Conservation (phyloP, 2,329 filamentous ascomycete genomes). For the Ploettnerulaceae sp. region DNA sequence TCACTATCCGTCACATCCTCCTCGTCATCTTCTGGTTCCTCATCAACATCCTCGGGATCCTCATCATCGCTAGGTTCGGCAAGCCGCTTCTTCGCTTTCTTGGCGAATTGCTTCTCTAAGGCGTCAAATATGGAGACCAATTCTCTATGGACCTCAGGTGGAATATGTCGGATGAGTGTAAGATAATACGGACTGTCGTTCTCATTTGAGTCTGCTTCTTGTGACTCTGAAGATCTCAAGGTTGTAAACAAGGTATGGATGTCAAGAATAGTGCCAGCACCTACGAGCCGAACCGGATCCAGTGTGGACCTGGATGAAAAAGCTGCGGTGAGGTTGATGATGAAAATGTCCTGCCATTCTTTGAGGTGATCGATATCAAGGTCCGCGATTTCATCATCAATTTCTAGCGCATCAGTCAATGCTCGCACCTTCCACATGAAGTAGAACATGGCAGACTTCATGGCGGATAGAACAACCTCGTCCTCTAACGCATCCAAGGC, state of each 20-base stretch:
- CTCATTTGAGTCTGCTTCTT: constrained; percentile 41
- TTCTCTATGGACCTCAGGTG: constrained; percentile 55
- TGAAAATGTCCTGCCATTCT: constrained; percentile 50
- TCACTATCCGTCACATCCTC: constrained; percentile 53
- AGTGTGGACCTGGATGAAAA: constrained; percentile 64
- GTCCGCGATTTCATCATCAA: constrained; percentile 51
- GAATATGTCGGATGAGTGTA: constrained; percentile 64
- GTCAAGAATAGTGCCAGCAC: constrained; percentile 75
- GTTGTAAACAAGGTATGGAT: constrained; percentile 75
- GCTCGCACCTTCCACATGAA: constrained; percentile 87
- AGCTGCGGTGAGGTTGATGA: constrained; percentile 60
- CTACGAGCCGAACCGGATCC: constrained; percentile 72
- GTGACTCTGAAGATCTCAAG: constrained; percentile 48
- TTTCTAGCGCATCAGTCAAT: constrained; percentile 49
- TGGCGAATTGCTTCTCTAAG: constrained; percentile 73
- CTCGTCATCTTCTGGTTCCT: constrained; percentile 55
- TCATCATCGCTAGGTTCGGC: constrained; percentile 67
- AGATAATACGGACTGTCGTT: constrained; percentile 50
- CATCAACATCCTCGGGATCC: constrained; percentile 61
- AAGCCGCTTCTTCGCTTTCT: constrained; percentile 57
- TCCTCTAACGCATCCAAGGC: constrained; percentile 75
- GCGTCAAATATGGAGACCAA: constrained; percentile 73
- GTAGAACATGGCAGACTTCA: constrained; percentile 77
- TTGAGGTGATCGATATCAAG: constrained; percentile 57
- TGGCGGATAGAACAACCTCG: constrained; percentile 68